A percentile compares a stretch with the other conserved stretches of the same genome.
Evolutionary conservation across 768 basidiomycete genomes (phyloP).

Genomic region (Mrakia hoshinonis): DNA sequence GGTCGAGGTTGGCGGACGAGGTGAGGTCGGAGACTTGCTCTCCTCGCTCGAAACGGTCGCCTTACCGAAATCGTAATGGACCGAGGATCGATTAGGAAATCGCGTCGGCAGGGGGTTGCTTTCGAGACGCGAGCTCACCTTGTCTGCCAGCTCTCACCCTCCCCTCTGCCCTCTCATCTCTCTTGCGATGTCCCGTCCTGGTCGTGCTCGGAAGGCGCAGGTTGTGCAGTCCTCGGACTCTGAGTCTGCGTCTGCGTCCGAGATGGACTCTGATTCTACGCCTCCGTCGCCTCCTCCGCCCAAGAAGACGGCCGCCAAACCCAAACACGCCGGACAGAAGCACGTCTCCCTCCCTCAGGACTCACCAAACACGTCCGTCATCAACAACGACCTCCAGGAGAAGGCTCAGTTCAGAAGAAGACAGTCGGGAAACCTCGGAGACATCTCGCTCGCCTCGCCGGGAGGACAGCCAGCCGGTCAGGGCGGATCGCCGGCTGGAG

Average conservation of each 20-base stretch:
- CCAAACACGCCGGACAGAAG: background rate
- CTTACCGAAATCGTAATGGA: background rate
- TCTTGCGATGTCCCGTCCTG: background rate
- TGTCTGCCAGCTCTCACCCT: background rate
- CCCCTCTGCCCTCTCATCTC: background rate
- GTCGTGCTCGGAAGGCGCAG: background rate
- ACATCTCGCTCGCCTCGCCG: background rate
- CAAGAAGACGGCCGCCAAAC: background rate
- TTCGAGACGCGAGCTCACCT: background rate
- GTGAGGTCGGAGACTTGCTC: background rate
- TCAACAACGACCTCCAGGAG: slow-evolving; percentile 18
- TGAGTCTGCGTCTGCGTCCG: background rate
- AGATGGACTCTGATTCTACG: slow-evolving; percentile 1
- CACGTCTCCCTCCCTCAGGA: slow-evolving; percentile 2
- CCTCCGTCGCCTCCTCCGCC: slow-evolving; percentile 8
- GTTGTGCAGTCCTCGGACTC: slow-evolving; percentile 10
- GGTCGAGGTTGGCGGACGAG: background rate
- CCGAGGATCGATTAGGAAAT: background rate
- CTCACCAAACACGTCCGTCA: background rate
- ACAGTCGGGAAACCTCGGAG: background rate
- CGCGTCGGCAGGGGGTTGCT: background rate
- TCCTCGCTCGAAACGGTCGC: background rate
- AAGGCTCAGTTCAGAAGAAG: slow-evolving; percentile 9
- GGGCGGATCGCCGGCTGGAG: background rate
- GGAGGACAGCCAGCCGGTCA: background rate